Percentiles rank a stretch among this genome's conserved stretches.
Conservation (phyloP, 257 asterid genomes). For the Dorcoceras hygrometricum region DNA sequence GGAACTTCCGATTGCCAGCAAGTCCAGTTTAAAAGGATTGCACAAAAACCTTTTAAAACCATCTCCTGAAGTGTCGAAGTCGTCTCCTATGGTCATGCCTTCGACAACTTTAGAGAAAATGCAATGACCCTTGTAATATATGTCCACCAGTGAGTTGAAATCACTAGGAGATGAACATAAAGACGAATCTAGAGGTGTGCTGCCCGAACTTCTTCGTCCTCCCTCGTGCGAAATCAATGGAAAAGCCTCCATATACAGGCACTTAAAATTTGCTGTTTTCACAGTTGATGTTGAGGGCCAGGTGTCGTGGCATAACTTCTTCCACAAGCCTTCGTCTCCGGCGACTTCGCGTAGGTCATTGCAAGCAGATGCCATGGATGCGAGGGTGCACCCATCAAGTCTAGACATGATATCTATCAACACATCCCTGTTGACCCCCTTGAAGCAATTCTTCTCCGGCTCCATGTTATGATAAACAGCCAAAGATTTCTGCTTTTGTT, state of each 20-base stretch:
- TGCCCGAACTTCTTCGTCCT: background rate
- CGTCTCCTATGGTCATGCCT: conserved; percentile 2
- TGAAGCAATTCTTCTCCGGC: background rate
- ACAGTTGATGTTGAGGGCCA: conserved; percentile 28
- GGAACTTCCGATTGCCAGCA: background rate
- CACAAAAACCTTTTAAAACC: background rate
- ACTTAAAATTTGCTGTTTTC: conserved; percentile 19
- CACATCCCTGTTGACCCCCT: conserved; percentile 6
- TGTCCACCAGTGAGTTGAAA: conserved; percentile 27
- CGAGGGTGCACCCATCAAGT: conserved; percentile 19
- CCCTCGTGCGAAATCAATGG: conserved; percentile 21
- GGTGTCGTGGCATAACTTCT: conserved; percentile 18
- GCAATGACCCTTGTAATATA: conserved; percentile 21
- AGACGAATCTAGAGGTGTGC: background rate
- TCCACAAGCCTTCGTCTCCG: conserved; percentile 16
- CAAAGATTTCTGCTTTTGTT: background rate
- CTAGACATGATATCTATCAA: conserved; percentile 22
- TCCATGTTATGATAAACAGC: background rate
- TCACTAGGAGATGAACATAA: conserved; percentile 14
- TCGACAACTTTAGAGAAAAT: conserved; percentile 19
- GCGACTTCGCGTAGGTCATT: conserved; percentile 2
- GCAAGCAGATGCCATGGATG: conserved; percentile 20
- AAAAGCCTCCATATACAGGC: conserved; percentile 17
- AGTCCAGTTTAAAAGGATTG: conserved; percentile 20
- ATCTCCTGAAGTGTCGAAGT: background rate